Conservation (phyloP, 768 basidiomycete genomes). For the Leucocoprinus birnbaumii region DNA sequence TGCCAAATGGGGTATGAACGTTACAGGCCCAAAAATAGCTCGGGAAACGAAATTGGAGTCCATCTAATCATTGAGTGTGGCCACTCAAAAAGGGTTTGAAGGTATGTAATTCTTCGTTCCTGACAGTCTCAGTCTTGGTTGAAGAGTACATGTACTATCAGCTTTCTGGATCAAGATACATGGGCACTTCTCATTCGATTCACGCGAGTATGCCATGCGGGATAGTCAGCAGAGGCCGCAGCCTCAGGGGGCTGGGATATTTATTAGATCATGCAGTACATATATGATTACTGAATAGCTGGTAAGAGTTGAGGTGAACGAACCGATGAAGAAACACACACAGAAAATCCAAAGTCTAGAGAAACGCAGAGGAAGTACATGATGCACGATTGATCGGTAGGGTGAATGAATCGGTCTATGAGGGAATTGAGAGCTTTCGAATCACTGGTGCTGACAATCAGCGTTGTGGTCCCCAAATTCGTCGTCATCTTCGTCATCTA, state of each 20-base stretch:
- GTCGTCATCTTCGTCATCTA: slow-evolving; percentile 69
- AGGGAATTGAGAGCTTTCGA: not conserved
- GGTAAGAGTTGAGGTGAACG: not conserved
- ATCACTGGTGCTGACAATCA: slow-evolving; percentile 61
- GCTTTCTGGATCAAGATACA: no score
- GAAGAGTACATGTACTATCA: no score
- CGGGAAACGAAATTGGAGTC: no score
- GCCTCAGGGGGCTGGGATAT: not conserved
- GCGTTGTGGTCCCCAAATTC: slow-evolving; percentile 38
- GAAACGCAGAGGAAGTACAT: not conserved
- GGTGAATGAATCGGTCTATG: not conserved
- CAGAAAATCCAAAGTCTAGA: not conserved
- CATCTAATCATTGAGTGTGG: no score
- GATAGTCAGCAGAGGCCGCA: not conserved
- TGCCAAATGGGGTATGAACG: no score
- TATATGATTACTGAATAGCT: slow-evolving; percentile 1
- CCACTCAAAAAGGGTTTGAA: no score
- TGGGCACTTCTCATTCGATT: no score
- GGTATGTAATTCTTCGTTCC: no score
- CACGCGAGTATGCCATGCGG: not conserved
- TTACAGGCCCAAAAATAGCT: no score
- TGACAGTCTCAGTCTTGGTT: no score
- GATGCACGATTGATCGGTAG: not conserved
- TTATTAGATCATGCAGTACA: slow-evolving; percentile 4
- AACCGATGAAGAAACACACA: not conserved